A percentile compares a stretch with the other conserved stretches of the same genome.
These are phyloP conservation scores for Saccharomyces pastorianus DNA, from an alignment of 1,139 yeast genomes.

Conservation along the genomic window DNA sequence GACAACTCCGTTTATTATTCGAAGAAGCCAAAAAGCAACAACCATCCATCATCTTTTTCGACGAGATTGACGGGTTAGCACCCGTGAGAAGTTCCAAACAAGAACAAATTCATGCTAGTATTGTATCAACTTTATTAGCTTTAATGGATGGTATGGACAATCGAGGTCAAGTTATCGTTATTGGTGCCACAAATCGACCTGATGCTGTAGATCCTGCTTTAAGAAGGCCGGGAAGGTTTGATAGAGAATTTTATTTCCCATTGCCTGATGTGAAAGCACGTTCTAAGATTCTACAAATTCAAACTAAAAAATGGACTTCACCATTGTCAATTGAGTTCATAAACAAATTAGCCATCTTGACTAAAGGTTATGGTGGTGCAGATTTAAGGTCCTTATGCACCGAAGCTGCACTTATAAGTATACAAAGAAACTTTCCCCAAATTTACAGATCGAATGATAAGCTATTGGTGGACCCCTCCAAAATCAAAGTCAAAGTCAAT, in stretches of 20 bases:
- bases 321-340: conserved; percentile 53
- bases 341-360: conserved; percentile 64
- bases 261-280: conserved; percentile 80
- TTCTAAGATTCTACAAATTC: conserved; percentile 68
- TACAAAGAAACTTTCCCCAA: conserved; percentile 89
- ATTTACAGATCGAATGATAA: conserved; percentile 74
- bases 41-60: conserved; percentile 91
- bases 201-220: conserved; percentile 97
- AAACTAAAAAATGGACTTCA: conserved; percentile 85
- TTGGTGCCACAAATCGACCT: conserved; percentile 97
- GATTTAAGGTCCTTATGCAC: conserved; percentile 91
- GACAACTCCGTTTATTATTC: conserved; percentile 79
- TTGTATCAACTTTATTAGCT: conserved; percentile 68
- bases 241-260: conserved; percentile 92
- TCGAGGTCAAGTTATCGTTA: conserved; percentile 91
- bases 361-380: conserved; percentile 98
- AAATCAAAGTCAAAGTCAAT: conserved; percentile 68
- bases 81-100: conserved; percentile 96
- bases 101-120: conserved; percentile 96
- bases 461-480: conserved; percentile 60
- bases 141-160: conserved; percentile 58
- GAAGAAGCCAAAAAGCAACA: conserved; percentile 96
- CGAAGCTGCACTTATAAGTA: conserved; percentile 87
- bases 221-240: conserved; percentile 95
- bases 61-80: conserved; percentile 96